Evolutionary conservation across 116 monocot genomes (phyloP), one percentile per base, ranked within the genome.

Genomic region (Phalaenopsis hybrid): DNA sequence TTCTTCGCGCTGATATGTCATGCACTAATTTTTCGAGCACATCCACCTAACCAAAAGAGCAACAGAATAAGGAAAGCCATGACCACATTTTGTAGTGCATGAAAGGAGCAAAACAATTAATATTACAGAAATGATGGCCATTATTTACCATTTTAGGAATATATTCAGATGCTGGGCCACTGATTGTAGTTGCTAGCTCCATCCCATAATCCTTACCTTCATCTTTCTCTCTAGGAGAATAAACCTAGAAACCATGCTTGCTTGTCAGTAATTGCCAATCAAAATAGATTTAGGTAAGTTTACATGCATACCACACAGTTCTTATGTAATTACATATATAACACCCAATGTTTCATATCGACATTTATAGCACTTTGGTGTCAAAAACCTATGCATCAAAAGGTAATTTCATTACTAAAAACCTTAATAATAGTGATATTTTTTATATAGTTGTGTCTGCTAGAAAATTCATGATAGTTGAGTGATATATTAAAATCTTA

Each of bases 171-270:
- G 83, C 79, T 75, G 85, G 81, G 44, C 81, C 85, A 45, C 28
- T 55, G 31, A 88, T 83, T 51, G 52, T 57, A 81, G 55, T 72
- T 65, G 83, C 81, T 17, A 88, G 69, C 20, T 81, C 81, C 79
- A 52, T 79, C 33, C 76, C 88, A 81, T 55, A 41, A 21, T 33
- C 45, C 12, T 81, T 81, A 77, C 81, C 59, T 18, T 31, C 70
- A 79, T 81, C 75, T 73, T 11, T 78, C 67, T 88, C 88, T 81
- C 88, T 85, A 4, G 85, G 83, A 41, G 83, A 81, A 58, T 88
- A 88, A 52, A 83, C 44, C 88, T 88, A 75, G 10, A 58, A 85
- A 41, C n/a, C 67, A 79, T 28, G 57, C 11, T 37, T 70, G 57
- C 45, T 21, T 25, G 34, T 78, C 1, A 51, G 31, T 10, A 70